Evolutionary conservation across 371 early-diverging fungal genomes (phyloP).

Genomic region (Actinomortierella wolfii): DNA sequence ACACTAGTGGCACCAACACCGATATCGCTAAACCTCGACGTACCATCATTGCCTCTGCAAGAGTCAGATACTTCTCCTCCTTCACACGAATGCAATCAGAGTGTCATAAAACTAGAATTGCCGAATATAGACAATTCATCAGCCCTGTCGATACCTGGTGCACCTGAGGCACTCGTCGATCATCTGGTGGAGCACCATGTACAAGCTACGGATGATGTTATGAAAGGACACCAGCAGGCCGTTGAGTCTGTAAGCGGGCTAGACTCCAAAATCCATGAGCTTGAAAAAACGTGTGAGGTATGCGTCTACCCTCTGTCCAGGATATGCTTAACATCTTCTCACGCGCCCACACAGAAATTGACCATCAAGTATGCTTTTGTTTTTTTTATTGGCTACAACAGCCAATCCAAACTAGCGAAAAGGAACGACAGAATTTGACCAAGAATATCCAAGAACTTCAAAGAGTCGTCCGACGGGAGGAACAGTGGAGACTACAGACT

Average conservation of each 20-base stretch:
- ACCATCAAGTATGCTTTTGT: too few species aligned
- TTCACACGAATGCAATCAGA: too few species aligned
- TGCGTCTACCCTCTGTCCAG: background rate
- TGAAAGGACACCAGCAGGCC: slow-evolving; percentile 26
- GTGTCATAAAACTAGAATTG: too few species aligned
- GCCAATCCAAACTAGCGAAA: slow-evolving; percentile 27
- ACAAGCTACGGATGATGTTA: slow-evolving; percentile 4
- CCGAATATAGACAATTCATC: too few species aligned
- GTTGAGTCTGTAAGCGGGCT: slow-evolving; percentile 19
- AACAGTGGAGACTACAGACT: slow-evolving; percentile 17
- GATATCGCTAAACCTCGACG: too few species aligned
- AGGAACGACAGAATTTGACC: slow-evolving; percentile 18
- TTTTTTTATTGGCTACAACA: background rate
- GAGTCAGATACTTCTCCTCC: too few species aligned
- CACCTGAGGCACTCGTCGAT: too few species aligned
- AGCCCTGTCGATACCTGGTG: too few species aligned
- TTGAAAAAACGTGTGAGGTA: slow-evolving; percentile 36
- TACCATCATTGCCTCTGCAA: too few species aligned
- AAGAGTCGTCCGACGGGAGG: slow-evolving; percentile 11
- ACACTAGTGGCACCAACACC: too few species aligned
- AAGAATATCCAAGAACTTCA: slow-evolving; percentile 26
- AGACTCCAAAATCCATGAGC: slow-evolving; percentile 24
- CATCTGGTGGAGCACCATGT: background rate
- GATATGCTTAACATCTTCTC: too few species aligned
- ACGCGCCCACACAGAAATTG: too few species aligned